Base-by-base conservation (phyloP, 1,284 basidiomycete species). In the Ceratobasidium theobromae region DNA sequence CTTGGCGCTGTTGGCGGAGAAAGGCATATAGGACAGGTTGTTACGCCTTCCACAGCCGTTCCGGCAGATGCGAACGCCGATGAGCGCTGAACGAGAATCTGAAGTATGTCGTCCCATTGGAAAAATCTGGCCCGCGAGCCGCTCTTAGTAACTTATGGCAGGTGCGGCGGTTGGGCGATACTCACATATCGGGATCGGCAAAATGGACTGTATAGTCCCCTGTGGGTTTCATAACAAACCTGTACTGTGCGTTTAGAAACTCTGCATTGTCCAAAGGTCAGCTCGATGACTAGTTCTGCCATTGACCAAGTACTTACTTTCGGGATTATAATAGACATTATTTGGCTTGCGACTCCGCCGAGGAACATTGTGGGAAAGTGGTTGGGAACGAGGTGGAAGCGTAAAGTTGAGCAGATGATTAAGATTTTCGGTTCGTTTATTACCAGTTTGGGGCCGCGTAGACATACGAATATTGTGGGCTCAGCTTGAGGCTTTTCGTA, bases 71-170 rank as follows among this genome's bases (percentile, higher is more conserved):
- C 81, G 69, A 84, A 77, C 67, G 83, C 83, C 69, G 87, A 87
- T 52, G 49, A 68, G 70, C 68, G 91, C 33, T 94, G 91, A 69
- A 99, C 87, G 72, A 99, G 86, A 68, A 99, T 87, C 76, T 98
- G 96, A 6, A 97, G 81, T 71, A 99, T 92, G 77, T 98, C 93
- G n/a, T 89, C 85, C 93, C 93, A 97, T 79, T 95, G 90, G 76
- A 97, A 91, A 77, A 88, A 93, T 72, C 92, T 95, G 72, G 14
- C 25, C 52, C 57, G 69, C 55, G 25, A 28, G 35, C 25, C 14
- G 1, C 45, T 6, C 49, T 23, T n/a, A 25, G 53, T 49, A 67
- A 30, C 16, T 11, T 28, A 14, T 11, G 53, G 38, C 45, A 33
- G 65, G 16, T 27, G 28, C 21, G 45, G 48, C 25, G 53, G 52